Evolutionary conservation across 345 rosid species (phyloP), one percentile per base, ranked within the genome.

Genomic region (Rhodomyrtus tomentosa): DNA sequence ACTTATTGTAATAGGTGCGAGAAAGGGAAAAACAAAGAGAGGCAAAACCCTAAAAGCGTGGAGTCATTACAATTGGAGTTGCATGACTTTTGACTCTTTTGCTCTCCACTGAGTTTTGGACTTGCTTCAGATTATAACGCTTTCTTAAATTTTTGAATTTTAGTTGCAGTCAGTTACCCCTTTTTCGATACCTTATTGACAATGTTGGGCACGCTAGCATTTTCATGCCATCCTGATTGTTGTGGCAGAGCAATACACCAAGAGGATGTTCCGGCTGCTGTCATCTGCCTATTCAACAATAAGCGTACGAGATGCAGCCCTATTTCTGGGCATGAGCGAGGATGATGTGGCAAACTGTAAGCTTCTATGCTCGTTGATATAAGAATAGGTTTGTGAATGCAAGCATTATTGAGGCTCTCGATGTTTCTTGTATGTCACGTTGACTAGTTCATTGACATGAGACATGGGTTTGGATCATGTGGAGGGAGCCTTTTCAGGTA

Each of bases 241-340:
- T 84, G 87, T 86, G 90, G 85, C 91, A 96, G 99, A 94, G 85
- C 87, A 90, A 86, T 95, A 95, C 92, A 94, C 93, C 25, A 89
- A 93, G 89, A 94, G 88, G 92, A 93, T 97, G 91, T 95, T 95
- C 88, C 91, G 90, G 89, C 90, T 96, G 80, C 85, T 97, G 86
- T 86, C 87, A 16, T 95, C 98, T 90, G 98, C 99, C 81, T 95
- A 97, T 88, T 93, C 99, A 45, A 95, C 96, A 38, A 91, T 97
- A 81, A 91, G 96, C 85, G 86, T 92, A 86, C 88, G 74, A 81
- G 98, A 95, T 85, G 85, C 96, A 21, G 95, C 96, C 13, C 94
- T 85, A 81, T 95, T 95, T 92, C 91, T 95, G 54, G 99, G 99
- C 87, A 97, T 92, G 99, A 90, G 84, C 3, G 99, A 95, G 89